Evolutionary conservation across 2,329 filamentous ascomycete genomes (phyloP).

Genomic region (Teratosphaeria epicoccoides): DNA sequence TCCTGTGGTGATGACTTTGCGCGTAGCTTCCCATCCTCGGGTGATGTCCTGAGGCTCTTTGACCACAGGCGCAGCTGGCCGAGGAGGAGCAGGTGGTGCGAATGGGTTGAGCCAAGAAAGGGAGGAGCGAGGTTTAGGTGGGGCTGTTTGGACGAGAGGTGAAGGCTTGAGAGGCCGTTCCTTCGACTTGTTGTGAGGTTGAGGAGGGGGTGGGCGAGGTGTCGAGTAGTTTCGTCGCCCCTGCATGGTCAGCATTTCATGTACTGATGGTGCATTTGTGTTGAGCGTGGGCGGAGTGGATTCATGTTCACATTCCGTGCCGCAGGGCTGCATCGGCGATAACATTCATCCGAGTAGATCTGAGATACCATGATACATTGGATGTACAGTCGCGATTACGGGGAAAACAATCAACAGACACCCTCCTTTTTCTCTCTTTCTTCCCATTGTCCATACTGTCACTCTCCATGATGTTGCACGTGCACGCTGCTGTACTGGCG

Average conservation of each 20-base stretch:
- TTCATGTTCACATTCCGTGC: no score
- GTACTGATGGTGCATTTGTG: not conserved
- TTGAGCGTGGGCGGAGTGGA: no score
- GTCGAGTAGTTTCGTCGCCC: not conserved
- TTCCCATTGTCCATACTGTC: not conserved
- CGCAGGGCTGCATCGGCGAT: not conserved
- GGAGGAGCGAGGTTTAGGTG: not conserved
- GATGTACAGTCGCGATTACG: not conserved
- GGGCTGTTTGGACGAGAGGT: not conserved
- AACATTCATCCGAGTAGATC: not conserved
- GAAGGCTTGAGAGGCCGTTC: not conserved
- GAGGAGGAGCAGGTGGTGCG: not conserved
- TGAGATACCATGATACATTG: not conserved
- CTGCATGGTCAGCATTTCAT: not conserved
- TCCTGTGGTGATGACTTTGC: slow-evolving; percentile 9
- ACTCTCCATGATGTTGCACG: not conserved
- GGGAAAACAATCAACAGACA: not conserved
- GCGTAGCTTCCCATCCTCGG: not conserved
- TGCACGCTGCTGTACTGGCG: not conserved
- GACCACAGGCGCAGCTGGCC: not conserved
- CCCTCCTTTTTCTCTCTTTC: no score
- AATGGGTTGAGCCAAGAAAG: not conserved
- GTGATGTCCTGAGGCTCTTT: not conserved
- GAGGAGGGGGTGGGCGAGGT: not conserved
- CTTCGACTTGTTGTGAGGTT: not conserved